Evolutionary conservation across 208 protist genomes (phyloP), one percentile per base, ranked within the genome.

Genomic region (Vickermania spadyakhi): DNA sequence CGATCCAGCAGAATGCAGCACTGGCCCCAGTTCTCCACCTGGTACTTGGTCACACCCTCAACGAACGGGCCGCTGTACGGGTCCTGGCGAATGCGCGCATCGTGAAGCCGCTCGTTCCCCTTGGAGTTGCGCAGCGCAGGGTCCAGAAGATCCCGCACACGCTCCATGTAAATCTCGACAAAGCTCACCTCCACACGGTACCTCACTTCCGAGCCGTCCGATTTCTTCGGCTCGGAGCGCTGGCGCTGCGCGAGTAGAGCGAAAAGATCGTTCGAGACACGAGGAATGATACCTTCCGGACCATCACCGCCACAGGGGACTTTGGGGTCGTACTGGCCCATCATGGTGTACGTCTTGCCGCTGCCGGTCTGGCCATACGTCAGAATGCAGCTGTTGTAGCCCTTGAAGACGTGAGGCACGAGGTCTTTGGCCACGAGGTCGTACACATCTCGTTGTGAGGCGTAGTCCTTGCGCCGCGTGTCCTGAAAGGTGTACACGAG

Each of bases 81-180:
- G 63, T 93, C 83, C 63, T 93, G 81, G 27, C 87, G 77, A 66
- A 95, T 86, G 64, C 92, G 81, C n/a, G 97, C 81, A 52, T 89
- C 84, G 41, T 83, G 80, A 62, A 94, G 68, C 49, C 87, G 69
- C 58, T 88, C 84, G 67, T 79, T 89, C 54, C 87, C 84, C 54
- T 72, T 75, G 28, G 79, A 73, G 78, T 91, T 60, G 31, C 74
- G 75, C 45, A 91, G 73, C 11, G 84, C 73, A 4, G 84, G 84
- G 66, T 98, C 89, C 1, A 99, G 82, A 28, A 99, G 64, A 68
- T 99, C 97, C 0, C 92, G 77, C 50, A 98, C 93, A 31, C 87
- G 79, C 67, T 99, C 97, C 85, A 98, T 97, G 79, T 99, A 99
- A 23, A 99, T 97, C 68, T 99, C 97, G 7, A 98, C 79, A 67